A percentile compares a stretch with the other conserved stretches of the same genome.
Conservation (phyloP, 1,284 basidiomycete genomes). For the Microbotryomycetes sp. region DNA sequence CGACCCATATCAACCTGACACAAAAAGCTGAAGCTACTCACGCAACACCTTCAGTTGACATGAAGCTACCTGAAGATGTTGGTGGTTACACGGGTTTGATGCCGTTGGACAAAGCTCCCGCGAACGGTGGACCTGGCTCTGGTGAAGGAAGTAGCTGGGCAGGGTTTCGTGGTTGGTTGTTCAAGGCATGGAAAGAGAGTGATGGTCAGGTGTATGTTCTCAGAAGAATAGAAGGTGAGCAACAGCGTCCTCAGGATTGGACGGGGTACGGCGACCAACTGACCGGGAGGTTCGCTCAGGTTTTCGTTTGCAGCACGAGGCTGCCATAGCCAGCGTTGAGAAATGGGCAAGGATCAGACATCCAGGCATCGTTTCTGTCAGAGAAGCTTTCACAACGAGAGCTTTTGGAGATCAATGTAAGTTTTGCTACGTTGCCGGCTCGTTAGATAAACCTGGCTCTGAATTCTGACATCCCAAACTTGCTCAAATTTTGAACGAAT, state of each 20-base stretch:
- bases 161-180: constrained; percentile 61
- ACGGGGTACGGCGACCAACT: constrained; percentile 1
- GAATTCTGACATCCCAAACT: not conserved
- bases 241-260: not conserved
- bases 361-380: constrained; percentile 75
- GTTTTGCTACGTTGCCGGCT: constrained; percentile 38
- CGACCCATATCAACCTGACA: constrained; percentile 71
- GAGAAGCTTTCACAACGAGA: constrained; percentile 92
- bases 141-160: constrained; percentile 10
- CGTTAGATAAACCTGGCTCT: not conserved
- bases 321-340: constrained; percentile 76
- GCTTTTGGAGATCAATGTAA: constrained; percentile 87
- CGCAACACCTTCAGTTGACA: constrained; percentile 39
- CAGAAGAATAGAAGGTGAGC: constrained; percentile 77
- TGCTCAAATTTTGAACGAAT: constrained; percentile 4
- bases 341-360: constrained; percentile 80
- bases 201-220: constrained; percentile 76
- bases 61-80: constrained; percentile 30
- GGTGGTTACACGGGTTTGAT: constrained; percentile 32
- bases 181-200: constrained; percentile 68
- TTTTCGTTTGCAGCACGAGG: constrained; percentile 72
- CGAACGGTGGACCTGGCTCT: constrained; percentile 6
- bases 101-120: constrained; percentile 27
- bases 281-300: constrained; percentile 50
- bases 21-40: constrained; percentile 69